Percentiles rank a stretch among this genome's conserved stretches.
These are phyloP conservation scores for Fonsecaea erecta DNA, from an alignment of 2,329 filamentous ascomycete genomes.

Conservation along the genomic window DNA sequence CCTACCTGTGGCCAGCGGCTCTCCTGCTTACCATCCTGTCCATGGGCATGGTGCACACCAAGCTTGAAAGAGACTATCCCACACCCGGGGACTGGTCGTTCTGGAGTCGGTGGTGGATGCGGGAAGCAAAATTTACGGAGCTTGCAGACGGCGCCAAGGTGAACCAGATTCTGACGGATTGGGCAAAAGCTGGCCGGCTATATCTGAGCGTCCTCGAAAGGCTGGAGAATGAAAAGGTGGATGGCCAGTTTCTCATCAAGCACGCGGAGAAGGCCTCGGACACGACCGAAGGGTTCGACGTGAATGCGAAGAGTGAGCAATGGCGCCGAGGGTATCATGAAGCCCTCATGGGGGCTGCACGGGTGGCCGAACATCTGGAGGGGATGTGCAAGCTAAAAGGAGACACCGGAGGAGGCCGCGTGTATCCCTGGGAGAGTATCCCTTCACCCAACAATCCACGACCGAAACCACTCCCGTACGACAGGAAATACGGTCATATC, in stretches of 20 bases:
- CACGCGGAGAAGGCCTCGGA: conserved; percentile 52
- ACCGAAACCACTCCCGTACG: conserved; percentile 72
- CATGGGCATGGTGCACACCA: conserved; percentile 73
- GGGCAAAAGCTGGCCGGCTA: conserved; percentile 68
- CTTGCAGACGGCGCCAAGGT: conserved; percentile 57
- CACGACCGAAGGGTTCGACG: conserved; percentile 61
- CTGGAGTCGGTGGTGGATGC: conserved; percentile 69
- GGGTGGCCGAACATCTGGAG: conserved; percentile 78
- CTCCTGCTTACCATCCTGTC: conserved; percentile 64
- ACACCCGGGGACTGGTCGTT: conserved; percentile 83
- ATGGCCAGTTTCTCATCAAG: conserved; percentile 68
- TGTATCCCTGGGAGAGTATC: conserved; percentile 74
- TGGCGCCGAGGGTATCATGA: conserved; percentile 89
- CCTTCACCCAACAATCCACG: conserved; percentile 82
- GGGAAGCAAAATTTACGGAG: conserved; percentile 66
- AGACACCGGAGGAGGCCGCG: conserved; percentile 44
- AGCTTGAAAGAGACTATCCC: conserved; percentile 74
- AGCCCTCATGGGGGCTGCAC: conserved; percentile 75
- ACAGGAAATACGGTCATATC: conserved; percentile 48
- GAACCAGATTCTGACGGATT: conserved; percentile 64
- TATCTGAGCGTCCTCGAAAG: conserved; percentile 65
- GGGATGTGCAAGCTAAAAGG: conserved; percentile 70
- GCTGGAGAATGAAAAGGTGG: conserved; percentile 70
- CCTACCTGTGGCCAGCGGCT: conserved; percentile 72
- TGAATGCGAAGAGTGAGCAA: conserved; percentile 74